phyloP scores from a whole-genome alignment of 2,329 filamentous ascomycete species.

The Fusarium palustre region DNA sequence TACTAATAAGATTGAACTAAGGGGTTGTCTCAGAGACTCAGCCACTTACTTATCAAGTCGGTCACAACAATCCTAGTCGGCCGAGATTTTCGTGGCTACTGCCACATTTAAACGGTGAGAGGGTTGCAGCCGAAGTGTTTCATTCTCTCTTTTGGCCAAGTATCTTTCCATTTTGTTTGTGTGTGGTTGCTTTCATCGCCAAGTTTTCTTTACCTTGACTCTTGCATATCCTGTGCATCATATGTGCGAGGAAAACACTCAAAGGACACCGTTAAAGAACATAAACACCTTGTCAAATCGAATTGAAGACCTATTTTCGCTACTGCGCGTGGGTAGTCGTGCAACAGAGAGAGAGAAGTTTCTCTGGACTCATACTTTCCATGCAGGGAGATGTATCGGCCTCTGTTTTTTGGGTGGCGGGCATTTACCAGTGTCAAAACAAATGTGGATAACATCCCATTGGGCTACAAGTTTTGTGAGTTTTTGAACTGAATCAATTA shows the following conservation, averaged over 20 bases:
- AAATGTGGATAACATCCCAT: conserved; percentile 14
- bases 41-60: conserved; percentile 21
- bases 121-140: conserved; percentile 34
- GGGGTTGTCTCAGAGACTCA: conserved; percentile 30
- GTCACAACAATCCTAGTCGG: conserved; percentile 7
- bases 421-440: conserved; percentile 12
- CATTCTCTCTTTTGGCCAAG: conserved; percentile 7
- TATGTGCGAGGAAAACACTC: conserved; percentile 14
- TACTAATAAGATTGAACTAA: conserved; percentile 10
- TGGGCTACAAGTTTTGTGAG: conserved; percentile 34
- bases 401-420: conserved; percentile 5
- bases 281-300: background rate
- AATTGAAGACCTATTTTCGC: conserved; percentile 18
- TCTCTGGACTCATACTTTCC: background rate
- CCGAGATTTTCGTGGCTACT: conserved; percentile 25
- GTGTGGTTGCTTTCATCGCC: conserved; percentile 22
- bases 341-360: conserved; percentile 19
- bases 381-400: conserved; percentile 25
- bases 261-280: conserved; percentile 6
- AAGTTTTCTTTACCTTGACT: background rate
- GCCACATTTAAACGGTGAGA: conserved; percentile 26
- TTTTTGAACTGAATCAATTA: conserved; percentile 25
- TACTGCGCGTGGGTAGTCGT: conserved; percentile 19
- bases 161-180: background rate
- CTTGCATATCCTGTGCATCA: conserved; percentile 11